Percentiles rank a stretch among this genome's conserved stretches.
These are phyloP conservation scores for Fusarium nematophilum DNA, from an alignment of 2,329 filamentous ascomycete genomes.

Conservation along the genomic window DNA sequence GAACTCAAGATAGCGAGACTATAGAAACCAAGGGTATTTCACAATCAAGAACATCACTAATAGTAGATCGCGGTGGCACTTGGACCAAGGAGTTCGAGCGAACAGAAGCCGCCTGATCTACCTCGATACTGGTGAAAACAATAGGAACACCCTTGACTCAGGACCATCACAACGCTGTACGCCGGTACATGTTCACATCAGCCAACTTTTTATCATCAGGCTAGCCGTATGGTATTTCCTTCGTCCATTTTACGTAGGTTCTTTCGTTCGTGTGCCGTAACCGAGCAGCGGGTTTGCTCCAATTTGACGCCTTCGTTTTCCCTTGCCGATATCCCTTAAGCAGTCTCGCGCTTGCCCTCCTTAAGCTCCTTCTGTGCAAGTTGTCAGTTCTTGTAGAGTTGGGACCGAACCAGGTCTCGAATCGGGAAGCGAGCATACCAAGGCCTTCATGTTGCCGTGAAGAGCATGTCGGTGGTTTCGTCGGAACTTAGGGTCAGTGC, in stretches of 20 bases:
- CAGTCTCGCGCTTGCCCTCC: slow-evolving; percentile 92
- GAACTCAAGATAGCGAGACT: too few relatives aligned
- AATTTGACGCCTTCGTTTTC: slow-evolving; percentile 38
- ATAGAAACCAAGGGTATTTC: not conserved
- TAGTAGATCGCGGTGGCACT: not conserved
- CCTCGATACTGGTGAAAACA: slow-evolving; percentile 25
- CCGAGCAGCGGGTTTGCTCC: slow-evolving; percentile 38
- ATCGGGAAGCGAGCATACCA: slow-evolving; percentile 71
- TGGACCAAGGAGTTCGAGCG: slow-evolving; percentile 23
- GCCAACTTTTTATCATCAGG: slow-evolving; percentile 32
- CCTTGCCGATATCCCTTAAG: slow-evolving; percentile 62
- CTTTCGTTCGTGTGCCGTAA: slow-evolving; percentile 37
- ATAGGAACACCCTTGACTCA: slow-evolving; percentile 34
- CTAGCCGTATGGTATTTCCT: slow-evolving; percentile 39
- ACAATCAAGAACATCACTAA: slow-evolving; percentile 4
- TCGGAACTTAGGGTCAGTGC: slow-evolving; percentile 99
- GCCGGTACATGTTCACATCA: slow-evolving; percentile 25
- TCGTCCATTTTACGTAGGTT: slow-evolving; percentile 41
- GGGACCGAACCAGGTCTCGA: slow-evolving; percentile 1
- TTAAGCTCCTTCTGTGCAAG: slow-evolving; percentile 88
- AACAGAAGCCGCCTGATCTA: slow-evolving; percentile 24
- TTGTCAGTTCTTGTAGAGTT: slow-evolving; percentile 46
- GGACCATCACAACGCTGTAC: slow-evolving; percentile 33
- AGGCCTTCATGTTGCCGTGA: slow-evolving; percentile 96
- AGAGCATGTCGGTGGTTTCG: slow-evolving; percentile 99